These are phyloP conservation scores for Coelastrella sp. DNA, from an alignment of 139 green algal genomes.

Conservation along the genomic window DNA sequence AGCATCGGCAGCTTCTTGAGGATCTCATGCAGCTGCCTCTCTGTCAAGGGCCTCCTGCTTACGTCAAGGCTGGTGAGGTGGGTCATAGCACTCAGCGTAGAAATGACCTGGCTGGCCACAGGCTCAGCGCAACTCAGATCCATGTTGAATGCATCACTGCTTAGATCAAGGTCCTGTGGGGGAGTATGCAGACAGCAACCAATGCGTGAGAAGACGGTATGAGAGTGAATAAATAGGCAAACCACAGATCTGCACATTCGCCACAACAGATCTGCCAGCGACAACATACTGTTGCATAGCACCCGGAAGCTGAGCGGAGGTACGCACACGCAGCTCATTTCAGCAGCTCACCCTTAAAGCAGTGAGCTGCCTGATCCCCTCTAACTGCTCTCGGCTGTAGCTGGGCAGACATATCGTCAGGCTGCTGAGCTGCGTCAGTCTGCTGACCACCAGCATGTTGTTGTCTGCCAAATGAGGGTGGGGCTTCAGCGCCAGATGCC, in stretches of 20 bases:
- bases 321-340: background rate
- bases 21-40: slow-evolving; percentile 25
- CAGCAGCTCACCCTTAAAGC: slow-evolving; percentile 28
- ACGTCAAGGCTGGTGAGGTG: slow-evolving; percentile 45
- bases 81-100: background rate
- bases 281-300: no score
- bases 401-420: slow-evolving; percentile 7
- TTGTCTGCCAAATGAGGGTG: slow-evolving; percentile 9
- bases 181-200: no score
- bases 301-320: no score
- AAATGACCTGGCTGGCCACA: background rate
- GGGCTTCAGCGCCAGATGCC: slow-evolving; percentile 7
- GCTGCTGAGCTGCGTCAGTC: slow-evolving; percentile 45
- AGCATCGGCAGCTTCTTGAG: slow-evolving; percentile 34
- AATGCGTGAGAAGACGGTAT: no score
- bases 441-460: slow-evolving; percentile 25
- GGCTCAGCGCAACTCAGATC: background rate
- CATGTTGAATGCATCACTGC: background rate
- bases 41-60: slow-evolving; percentile 10
- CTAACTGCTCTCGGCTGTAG: slow-evolving; percentile 3
- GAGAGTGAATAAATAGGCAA: no score
- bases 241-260: no score
- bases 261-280: no score
- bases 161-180: slow-evolving; percentile 33
- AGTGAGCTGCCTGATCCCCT: slow-evolving; percentile 11